Base-by-base conservation (phyloP, 148 eudicot genomes). In the Amaranthus palmeri region DNA sequence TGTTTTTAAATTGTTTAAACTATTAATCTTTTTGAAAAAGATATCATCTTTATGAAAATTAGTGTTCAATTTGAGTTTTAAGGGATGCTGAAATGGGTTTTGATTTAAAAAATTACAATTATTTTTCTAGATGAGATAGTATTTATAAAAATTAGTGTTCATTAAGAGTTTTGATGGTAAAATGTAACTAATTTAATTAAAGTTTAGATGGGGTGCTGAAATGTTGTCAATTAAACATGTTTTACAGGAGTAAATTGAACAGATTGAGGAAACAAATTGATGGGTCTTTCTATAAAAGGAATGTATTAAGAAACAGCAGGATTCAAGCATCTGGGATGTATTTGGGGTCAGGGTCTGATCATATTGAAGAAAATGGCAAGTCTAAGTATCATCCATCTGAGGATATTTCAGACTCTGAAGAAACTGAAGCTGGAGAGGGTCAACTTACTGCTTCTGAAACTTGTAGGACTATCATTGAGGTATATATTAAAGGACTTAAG, bases 401-500 rank as follows among this genome's bases (percentile, higher is more conserved):
- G 76, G 97, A 95, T 54, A 87, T 95, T 84, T 70, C 72, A 10
- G 93, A 84, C 49, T 76, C 89, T 2, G 86, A 86, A 68, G 51
- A 60, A 8, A 5, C 77, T 49, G 89, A 72, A 73, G 74, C 77
- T 65, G 96, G 75, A 51, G 93, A 88, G 36, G 88, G 86, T 54
- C 81, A 74, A 25, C 90, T 95, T 75, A 83, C 88, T 45, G 85
- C 93, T 71, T 87, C 96, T 4, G 97, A 95, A 85, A 86, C 86
- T 64, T 72, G 86, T 74, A 87, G 97, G 75, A 95, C 98, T 42
- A 79, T 95, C 47, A 87, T 95, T 74, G 98, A 91, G 98, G 98
- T 95, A 86, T 17, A 46, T 12, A 8, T 25, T 54, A 51, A 5
- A 36, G 25, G 46, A 57, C 50, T 42, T 41, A 13, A 57, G 13